These are phyloP conservation scores for Cryphonectria carpinicola DNA, from an alignment of 2,329 filamentous ascomycete genomes.

Conservation along the genomic window DNA sequence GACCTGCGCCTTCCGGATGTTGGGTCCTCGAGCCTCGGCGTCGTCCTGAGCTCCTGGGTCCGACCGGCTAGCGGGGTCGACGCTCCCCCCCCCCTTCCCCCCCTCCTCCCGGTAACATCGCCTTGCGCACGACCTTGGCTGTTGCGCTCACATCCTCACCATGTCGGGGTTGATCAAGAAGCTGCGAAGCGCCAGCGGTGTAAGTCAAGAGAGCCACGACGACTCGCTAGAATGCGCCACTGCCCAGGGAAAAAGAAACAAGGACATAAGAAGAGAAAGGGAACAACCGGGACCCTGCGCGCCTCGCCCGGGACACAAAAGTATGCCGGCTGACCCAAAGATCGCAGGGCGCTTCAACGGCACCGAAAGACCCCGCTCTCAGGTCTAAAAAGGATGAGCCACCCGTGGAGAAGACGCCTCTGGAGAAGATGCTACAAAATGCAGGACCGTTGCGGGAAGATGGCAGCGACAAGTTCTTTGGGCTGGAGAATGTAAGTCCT, in stretches of 20 bases:
- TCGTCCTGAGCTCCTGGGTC: constrained; percentile 25
- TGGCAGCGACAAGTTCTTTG: constrained; percentile 97
- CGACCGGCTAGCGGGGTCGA: constrained; percentile 26
- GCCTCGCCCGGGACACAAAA: constrained; percentile 25
- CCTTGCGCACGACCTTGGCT: constrained; percentile 2
- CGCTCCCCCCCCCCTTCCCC: constrained; percentile 13
- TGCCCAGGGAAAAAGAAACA: constrained; percentile 4
- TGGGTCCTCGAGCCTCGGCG: constrained; percentile 20
- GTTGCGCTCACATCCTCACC: constrained; percentile 14
- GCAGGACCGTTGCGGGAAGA: constrained; percentile 81
- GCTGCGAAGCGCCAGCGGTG: constrained; percentile 58
- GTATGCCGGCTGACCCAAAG: not conserved
- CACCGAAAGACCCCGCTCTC: constrained; percentile 43
- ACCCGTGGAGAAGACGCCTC: constrained; percentile 62
- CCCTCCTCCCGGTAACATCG: constrained; percentile 5
- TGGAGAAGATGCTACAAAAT: constrained; percentile 78
- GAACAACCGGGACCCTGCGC: constrained; percentile 2
- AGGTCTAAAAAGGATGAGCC: constrained; percentile 60
- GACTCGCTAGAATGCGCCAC: constrained; percentile 15
- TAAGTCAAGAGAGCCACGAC: constrained; percentile 44
- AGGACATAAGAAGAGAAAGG: not conserved
- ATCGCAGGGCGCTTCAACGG: constrained; percentile 49
- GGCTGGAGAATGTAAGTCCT: constrained; percentile 88
- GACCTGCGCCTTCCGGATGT: constrained; percentile 26
- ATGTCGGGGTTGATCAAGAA: constrained; percentile 66